These are phyloP conservation scores for Penicillium steckii DNA, from an alignment of 495 filamentous ascomycete species.

Conservation along the genomic window DNA sequence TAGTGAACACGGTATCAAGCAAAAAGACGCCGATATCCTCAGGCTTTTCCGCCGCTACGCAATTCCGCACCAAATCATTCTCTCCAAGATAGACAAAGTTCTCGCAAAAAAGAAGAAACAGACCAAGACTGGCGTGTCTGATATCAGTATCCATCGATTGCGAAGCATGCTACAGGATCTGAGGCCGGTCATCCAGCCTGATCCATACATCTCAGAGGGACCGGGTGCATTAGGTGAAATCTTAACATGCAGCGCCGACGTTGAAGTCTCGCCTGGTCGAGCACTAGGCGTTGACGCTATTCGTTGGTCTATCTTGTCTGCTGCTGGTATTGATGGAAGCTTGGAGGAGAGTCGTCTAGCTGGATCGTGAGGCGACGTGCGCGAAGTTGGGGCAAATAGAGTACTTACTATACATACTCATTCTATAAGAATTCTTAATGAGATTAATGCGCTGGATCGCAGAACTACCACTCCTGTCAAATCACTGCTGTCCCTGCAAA, in stretches of 20 bases:
- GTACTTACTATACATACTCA: background rate
- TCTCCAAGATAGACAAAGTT: conserved; percentile 77
- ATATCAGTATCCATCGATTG: conserved; percentile 27
- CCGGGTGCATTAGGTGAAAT: conserved; percentile 52
- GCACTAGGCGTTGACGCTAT: conserved; percentile 45
- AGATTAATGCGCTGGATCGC: background rate
- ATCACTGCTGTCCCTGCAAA: background rate
- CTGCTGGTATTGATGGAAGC: conserved; percentile 47
- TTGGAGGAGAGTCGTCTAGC: conserved; percentile 22
- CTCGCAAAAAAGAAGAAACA: conserved; percentile 35
- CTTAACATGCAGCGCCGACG: conserved; percentile 46
- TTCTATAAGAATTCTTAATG: background rate
- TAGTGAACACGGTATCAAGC: conserved; percentile 75
- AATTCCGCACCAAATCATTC: conserved; percentile 73
- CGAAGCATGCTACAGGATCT: conserved; percentile 27
- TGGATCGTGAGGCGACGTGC: background rate
- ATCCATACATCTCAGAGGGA: conserved; percentile 27
- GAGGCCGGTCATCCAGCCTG: conserved; percentile 31
- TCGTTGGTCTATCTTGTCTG: conserved; percentile 51
- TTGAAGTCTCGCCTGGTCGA: conserved; percentile 26
- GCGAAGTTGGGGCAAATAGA: background rate
- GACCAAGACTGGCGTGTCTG: conserved; percentile 28
- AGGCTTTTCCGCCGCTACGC: conserved; percentile 57
- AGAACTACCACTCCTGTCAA: background rate
- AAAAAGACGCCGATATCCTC: conserved; percentile 65